Base-by-base conservation (phyloP, 805 yeast species). In the Hemisphaericaspora nanyangensis region DNA sequence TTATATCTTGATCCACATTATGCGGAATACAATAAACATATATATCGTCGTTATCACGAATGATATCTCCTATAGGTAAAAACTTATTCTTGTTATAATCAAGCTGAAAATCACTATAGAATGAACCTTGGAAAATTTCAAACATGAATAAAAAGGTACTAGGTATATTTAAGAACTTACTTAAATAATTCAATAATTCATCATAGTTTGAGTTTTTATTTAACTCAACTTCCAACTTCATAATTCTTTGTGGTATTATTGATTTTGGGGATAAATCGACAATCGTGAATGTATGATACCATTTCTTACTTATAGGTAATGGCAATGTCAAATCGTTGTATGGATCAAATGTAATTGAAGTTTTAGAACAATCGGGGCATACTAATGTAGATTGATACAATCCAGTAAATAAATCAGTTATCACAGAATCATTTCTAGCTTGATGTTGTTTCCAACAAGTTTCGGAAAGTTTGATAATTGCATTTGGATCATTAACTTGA, bases 331-430 rank as follows among this genome's bases (percentile, higher is more conserved):
- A 64, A 54, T 89, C 96, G 62, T 80, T 87, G 55, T 80, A 91
- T 0, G 99, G 98, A 58, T 91, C 99, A 63, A 90, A 93, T 0
- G 97, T 90, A 18, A 91, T 74, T 19, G 95, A 83, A 6, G 85
- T 76, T 49, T 82, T 82, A 15, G 72, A 56, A 61, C 99, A 93
- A 7, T 64, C 80, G 0, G 98, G 98, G 55, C 99, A 91, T 10
- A 83, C 73, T 39, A 93, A 68, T 0, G 96, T 89, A 1, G 96
- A 88, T 60, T 90, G 86, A 58, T 91, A 93, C 52, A 88, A 55
- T 0, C 98, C 98, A 7, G 90, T 85, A 66, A 91, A 93, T 29
- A 93, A 65, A 55, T 93, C 98, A 18, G 80, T 74, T 16, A 91
- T 78, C 1, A 86, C 72, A 0, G 97, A 89, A 56, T 89, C 91